Evolutionary conservation across 176 grass and related monocot species (phyloP).

Genomic region (Rhynchospora breviuscula): DNA sequence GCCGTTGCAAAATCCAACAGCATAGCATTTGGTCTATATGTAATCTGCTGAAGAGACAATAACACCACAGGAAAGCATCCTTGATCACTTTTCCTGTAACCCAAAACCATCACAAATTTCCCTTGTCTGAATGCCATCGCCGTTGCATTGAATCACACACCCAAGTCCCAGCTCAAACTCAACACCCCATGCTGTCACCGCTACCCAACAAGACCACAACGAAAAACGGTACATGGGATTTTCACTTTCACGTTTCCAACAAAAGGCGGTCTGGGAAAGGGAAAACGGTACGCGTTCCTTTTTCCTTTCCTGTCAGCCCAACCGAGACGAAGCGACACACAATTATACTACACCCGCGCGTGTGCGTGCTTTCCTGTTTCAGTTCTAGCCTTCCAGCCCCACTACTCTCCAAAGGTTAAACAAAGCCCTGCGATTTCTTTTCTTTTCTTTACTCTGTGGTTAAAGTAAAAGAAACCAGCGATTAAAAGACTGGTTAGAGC

Average conservation of each 20-base stretch:
- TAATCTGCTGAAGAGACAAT: background rate
- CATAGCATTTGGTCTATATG: background rate
- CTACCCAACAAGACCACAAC: constrained; percentile 8
- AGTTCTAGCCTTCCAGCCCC: background rate
- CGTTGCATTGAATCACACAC: constrained; percentile 10
- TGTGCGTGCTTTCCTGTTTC: background rate
- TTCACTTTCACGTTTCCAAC: constrained; percentile 15
- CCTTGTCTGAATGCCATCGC: constrained; percentile 3
- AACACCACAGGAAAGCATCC: background rate
- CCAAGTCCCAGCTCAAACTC: too few relatives aligned
- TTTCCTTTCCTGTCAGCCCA: background rate
- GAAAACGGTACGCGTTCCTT: constrained; percentile 3
- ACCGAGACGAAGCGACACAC: background rate
- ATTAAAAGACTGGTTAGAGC: background rate
- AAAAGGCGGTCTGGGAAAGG: constrained; percentile 7
- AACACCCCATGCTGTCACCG: constrained; percentile 5
- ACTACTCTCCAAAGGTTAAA: constrained; percentile 5
- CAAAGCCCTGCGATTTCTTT: background rate
- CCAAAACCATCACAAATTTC: background rate
- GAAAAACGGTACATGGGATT: constrained; percentile 1
- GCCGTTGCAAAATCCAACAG: too few relatives aligned
- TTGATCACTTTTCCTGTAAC: background rate
- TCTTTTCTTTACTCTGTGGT: background rate
- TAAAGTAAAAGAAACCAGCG: constrained; percentile 3
- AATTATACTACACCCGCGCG: constrained; percentile 21